These are phyloP conservation scores for Kluyveromyces sp. DNA, from an alignment of 1,139 yeast species.

Conservation along the genomic window DNA sequence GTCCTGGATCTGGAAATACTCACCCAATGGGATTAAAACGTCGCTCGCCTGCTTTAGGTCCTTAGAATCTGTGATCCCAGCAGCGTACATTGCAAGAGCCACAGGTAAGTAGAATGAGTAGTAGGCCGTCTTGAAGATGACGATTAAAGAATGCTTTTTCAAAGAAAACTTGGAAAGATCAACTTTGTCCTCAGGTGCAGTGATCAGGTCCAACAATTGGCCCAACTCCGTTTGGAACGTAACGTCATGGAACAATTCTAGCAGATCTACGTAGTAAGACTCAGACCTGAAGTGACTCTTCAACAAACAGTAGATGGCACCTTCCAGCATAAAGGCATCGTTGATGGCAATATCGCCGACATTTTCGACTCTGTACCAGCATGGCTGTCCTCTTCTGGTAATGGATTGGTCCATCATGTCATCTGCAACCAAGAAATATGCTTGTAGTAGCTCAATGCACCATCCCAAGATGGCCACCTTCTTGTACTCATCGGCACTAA, in stretches of 20 bases:
- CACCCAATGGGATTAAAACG: constrained; percentile 89
- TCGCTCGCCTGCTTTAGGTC: constrained; percentile 87
- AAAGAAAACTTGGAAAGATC: constrained; percentile 83
- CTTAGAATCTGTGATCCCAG: constrained; percentile 61
- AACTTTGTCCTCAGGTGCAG: constrained; percentile 94
- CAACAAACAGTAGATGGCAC: constrained; percentile 81
- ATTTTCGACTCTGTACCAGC: constrained; percentile 83
- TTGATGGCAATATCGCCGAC: constrained; percentile 94
- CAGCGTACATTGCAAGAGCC: constrained; percentile 90
- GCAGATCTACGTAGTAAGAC: constrained; percentile 75
- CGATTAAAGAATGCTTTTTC: constrained; percentile 89
- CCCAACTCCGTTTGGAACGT: constrained; percentile 98
- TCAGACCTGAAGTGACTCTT: constrained; percentile 84
- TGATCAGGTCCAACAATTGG: constrained; percentile 87
- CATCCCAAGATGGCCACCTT: constrained; percentile 90
- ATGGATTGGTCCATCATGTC: constrained; percentile 98
- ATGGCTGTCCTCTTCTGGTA: constrained; percentile 97
- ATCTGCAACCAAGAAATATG: constrained; percentile 94
- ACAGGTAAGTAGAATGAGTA: constrained; percentile 97
- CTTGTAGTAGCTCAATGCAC: constrained; percentile 93
- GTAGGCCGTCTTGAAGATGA: constrained; percentile 93
- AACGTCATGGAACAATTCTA: constrained; percentile 89
- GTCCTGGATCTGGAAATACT: constrained; percentile 98
- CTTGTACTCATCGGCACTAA: constrained; percentile 63
- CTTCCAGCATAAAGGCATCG: constrained; percentile 95